Evolutionary conservation across 2,329 filamentous ascomycete genomes (phyloP), one percentile per base, ranked within the genome.

Genomic region (Aspergillus eucalypticola): DNA sequence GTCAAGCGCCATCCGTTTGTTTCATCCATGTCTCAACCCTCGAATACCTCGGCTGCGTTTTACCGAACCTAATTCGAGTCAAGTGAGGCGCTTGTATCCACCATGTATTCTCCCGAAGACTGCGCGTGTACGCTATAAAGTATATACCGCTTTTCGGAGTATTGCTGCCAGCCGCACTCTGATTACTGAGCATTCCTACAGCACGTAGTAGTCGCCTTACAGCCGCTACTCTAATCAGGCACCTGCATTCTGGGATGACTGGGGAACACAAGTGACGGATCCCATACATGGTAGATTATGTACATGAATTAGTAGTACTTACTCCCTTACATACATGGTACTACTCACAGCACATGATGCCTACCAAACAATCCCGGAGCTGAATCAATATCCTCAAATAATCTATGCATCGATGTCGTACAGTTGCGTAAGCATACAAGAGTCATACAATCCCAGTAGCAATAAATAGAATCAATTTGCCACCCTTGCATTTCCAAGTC

Each of bases 401-500:
- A 17, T 32, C 8, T n/a, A 50, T 8, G 8, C 15, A 15, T n/a
- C n/a, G 3, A 29, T 17, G 25, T 17, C 17, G 44, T 50, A 29
- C 23, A 29, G 25, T 29, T 32, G 46, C 8, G 46, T 50, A 50
- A 29, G 25, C 27, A 19, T 27, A 27, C n/a, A 5, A 27, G n/a
- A 50, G 25, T 32, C 23, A 50, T 23, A 44, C 13, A 2, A 11
- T 11, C 41, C 10, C 41, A 44, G 19, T 2, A 35, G 32, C 32
- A 35, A 35, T 35, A 35, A 35, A 35, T 50, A 50, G 46, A 50
- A 50, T 7, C 46, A 29, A 19, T 19, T 50, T 29, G 46, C 46
- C 46, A 50, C 46, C 46, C 46, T 50, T 50, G 8, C 46, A 29
- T 50, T 29, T 50, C 56, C 52, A 38, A 29, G 39, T 59, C 25